phyloP scores from a whole-genome alignment of 306 rosid species.

The Chamaecrista fasciculata region DNA sequence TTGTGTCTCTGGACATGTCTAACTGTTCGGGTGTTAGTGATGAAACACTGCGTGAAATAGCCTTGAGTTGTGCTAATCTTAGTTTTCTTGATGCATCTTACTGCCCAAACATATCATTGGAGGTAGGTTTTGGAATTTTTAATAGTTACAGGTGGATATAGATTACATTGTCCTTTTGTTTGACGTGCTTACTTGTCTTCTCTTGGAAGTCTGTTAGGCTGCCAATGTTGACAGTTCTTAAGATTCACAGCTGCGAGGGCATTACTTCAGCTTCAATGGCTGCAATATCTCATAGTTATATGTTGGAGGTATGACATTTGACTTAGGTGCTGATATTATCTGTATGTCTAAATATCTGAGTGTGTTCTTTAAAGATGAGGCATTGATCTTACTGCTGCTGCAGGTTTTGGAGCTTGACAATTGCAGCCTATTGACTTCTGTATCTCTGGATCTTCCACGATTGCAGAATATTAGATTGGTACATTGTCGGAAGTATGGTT shows the following conservation, averaged over 20 bases:
- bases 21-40: conserved; percentile 94
- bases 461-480: conserved; percentile 84
- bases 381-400: conserved; percentile 24
- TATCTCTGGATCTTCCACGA: conserved; percentile 78
- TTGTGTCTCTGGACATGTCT: conserved; percentile 82
- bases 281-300: conserved; percentile 64
- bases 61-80: conserved; percentile 61
- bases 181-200: conserved; percentile 47
- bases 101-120: conserved; percentile 92
- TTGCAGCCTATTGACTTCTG: conserved; percentile 85
- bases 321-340: conserved; percentile 22
- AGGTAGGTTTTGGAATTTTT: conserved; percentile 52
- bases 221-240: conserved; percentile 76
- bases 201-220: conserved; percentile 78
- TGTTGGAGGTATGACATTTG: conserved; percentile 69
- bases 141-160: background rate
- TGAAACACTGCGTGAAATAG: conserved; percentile 93
- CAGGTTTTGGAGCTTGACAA: conserved; percentile 98
- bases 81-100: conserved; percentile 87
- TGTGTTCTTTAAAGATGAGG: conserved; percentile 20
- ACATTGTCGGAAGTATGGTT: conserved; percentile 93
- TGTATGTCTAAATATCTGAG: background rate
- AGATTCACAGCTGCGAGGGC: conserved; percentile 95
- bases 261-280: conserved; percentile 97
- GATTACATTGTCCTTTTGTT: conserved; percentile 38